Evolutionary conservation across 371 early-diverging fungal species (phyloP).

Genomic region (Ordospora colligata): DNA sequence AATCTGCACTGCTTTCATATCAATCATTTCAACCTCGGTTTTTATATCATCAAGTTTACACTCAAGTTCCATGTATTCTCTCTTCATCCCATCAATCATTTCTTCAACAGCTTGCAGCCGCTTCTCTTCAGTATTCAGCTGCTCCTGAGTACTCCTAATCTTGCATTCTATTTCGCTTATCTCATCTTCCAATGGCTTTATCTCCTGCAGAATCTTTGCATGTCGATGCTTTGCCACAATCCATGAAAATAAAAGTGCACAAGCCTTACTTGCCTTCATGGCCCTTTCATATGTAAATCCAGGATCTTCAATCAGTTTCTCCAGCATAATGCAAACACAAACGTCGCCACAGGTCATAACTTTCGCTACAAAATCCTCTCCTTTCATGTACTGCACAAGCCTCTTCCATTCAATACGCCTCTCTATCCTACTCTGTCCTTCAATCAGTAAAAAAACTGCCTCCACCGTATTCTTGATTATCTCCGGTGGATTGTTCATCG

Average conservation of each 20-base stretch:
- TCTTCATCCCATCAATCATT: slow-evolving; percentile 5
- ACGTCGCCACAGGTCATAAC: slow-evolving; percentile 85
- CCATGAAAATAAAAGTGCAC: slow-evolving; percentile 92
- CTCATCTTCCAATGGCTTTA: slow-evolving; percentile 84
- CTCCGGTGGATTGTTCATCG: slow-evolving; percentile 90
- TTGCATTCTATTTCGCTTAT: not conserved
- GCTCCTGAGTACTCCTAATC: not conserved
- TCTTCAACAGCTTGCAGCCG: slow-evolving; percentile 8
- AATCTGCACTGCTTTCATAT: not conserved
- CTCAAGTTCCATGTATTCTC: not conserved
- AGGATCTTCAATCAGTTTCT: slow-evolving; percentile 69
- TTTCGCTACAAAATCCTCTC: slow-evolving; percentile 85
- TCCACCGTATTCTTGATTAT: slow-evolving; percentile 91
- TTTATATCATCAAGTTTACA: not conserved
- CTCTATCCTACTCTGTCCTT: slow-evolving; percentile 67
- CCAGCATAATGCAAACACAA: slow-evolving; percentile 65
- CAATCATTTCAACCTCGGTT: not conserved
- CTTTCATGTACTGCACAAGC: slow-evolving; percentile 10
- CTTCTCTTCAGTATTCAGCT: slow-evolving; percentile 13
- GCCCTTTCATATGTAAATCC: slow-evolving; percentile 75
- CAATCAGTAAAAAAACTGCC: slow-evolving; percentile 81
- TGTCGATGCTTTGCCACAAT: slow-evolving; percentile 83
- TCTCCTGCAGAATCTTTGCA: slow-evolving; percentile 74
- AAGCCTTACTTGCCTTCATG: slow-evolving; percentile 91
- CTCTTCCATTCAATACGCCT: not conserved